These are phyloP conservation scores for Tanacetum coccineum DNA, from an alignment of 129 eudicot genomes.

Conservation along the genomic window DNA sequence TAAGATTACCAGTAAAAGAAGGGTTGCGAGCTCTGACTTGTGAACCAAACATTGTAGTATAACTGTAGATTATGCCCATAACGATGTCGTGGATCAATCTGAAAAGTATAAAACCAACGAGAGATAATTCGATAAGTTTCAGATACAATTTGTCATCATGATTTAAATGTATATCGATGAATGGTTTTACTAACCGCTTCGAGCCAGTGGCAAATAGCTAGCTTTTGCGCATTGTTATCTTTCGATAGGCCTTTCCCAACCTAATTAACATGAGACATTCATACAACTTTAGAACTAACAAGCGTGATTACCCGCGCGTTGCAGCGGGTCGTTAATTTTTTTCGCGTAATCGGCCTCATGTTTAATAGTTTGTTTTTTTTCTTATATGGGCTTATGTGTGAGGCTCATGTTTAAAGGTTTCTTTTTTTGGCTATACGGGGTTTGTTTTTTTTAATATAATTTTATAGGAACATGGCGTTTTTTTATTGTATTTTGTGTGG, in stretches of 20 bases:
- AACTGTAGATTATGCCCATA: constrained; percentile 73
- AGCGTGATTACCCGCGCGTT: too few species aligned
- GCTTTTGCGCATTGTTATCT: constrained; percentile 71
- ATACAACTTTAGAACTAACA: neutral
- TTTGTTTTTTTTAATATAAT: too few species aligned
- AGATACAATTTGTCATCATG: too few species aligned
- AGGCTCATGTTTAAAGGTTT: too few species aligned
- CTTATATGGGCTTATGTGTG: too few species aligned
- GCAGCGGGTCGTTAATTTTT: too few species aligned
- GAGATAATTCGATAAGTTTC: neutral
- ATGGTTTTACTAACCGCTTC: constrained; percentile 68
- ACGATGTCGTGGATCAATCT: constrained; percentile 88
- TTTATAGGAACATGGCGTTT: too few species aligned
- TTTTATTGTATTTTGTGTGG: too few species aligned
- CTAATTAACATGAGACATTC: constrained; percentile 29
- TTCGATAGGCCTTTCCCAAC: constrained; percentile 85
- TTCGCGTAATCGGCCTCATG: too few species aligned
- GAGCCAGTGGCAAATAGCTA: constrained; percentile 85
- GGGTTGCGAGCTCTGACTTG: constrained; percentile 65
- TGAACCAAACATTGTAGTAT: constrained; percentile 63
- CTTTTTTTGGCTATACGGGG: too few species aligned
- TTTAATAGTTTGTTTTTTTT: too few species aligned
- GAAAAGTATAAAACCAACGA: neutral
- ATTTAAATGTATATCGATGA: neutral
- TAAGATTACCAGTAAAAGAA: constrained; percentile 67